Evolutionary conservation across 345 rosid species (phyloP), one percentile per base, ranked within the genome.

Genomic region (Linum tenue): DNA sequence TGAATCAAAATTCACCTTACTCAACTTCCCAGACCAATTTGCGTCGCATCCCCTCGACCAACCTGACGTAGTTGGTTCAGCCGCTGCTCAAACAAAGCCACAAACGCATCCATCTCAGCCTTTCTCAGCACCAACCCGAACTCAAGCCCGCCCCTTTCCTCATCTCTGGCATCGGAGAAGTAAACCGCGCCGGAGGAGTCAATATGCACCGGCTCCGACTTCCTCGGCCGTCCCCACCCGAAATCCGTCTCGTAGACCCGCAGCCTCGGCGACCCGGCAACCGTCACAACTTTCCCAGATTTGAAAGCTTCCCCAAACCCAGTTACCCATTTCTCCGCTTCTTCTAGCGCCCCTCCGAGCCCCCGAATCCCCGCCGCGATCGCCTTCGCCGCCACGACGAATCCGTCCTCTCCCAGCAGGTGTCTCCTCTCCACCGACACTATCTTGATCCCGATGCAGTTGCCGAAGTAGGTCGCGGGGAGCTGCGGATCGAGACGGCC

Each of bases 381-480:
- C 12, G 70, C 61, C 14, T 69, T 57, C 35, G 79, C 74, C 1
- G 81, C 81, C 0, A 17, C 31, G 0, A 69, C 17, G 6, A 80
- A n/a, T 2, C 84, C 80, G 3, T 75, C 55, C 55, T 51, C 37
- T 16, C 70, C 77, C 10, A 74, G n/a, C 42, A 84, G 61, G 7
- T 80, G 71, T 8, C 56, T 55, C 64, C 67, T 75, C 48, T 67
- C 78, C 37, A 68, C 76, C 1, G 69, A 36, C 12, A 73, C 62
- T 1, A 76, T 22, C 8, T 65, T 67, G 0, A 67, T 71, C 3
- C 77, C 77, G n/a, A 80, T n/a, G 15, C 82, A 80, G 56, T 81
- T 84, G 0, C 83, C 81, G 43, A 79, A 81, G 65, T 84, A 84
- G 1, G 78, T 76, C 3, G 37, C 31, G 5, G 82, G 81, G 48